Evolutionary conservation across 805 yeast species (phyloP).

Genomic region (Schwanniomyces vanrijiae): DNA sequence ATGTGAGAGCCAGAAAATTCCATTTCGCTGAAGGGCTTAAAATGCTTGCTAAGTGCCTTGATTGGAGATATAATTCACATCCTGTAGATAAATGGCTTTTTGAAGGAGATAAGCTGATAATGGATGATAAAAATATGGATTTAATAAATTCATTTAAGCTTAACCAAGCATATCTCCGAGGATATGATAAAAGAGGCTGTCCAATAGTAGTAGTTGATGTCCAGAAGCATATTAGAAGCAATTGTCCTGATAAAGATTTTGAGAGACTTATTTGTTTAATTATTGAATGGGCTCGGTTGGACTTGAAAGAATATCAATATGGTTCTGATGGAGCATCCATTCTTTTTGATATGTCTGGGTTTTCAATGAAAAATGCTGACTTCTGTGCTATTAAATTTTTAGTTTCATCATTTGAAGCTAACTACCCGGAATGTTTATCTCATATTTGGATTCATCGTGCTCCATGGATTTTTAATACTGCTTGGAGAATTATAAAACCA

Average conservation of each 20-base stretch:
- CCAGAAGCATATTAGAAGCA: conserved; percentile 56
- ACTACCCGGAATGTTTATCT: conserved; percentile 93
- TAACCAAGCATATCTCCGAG: conserved; percentile 74
- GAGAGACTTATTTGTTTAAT: conserved; percentile 71
- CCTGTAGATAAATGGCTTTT: conserved; percentile 61
- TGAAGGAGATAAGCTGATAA: conserved; percentile 69
- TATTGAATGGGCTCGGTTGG: conserved; percentile 81
- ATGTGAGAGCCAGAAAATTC: conserved; percentile 86
- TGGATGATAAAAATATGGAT: conserved; percentile 41
- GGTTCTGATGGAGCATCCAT: conserved; percentile 67
- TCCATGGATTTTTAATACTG: conserved; percentile 94
- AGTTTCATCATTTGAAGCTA: conserved; percentile 88
- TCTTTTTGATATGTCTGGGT: conserved; percentile 82
- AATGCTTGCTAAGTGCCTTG: conserved; percentile 71
- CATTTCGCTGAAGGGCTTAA: conserved; percentile 62
- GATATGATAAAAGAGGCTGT: conserved; percentile 68
- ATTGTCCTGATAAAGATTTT: conserved; percentile 62
- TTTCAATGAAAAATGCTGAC: conserved; percentile 91
- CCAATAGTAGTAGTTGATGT: conserved; percentile 85
- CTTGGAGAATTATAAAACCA: conserved; percentile 87
- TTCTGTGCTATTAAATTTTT: conserved; percentile 87
- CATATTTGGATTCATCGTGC: conserved; percentile 85
- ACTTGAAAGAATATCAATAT: conserved; percentile 55
- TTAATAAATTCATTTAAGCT: conserved; percentile 56
- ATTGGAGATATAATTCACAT: conserved; percentile 69